Percentiles rank a stretch among this genome's conserved stretches.
phyloP scores from a whole-genome alignment of 768 basidiomycete species.

The Mycena epipterygia region DNA sequence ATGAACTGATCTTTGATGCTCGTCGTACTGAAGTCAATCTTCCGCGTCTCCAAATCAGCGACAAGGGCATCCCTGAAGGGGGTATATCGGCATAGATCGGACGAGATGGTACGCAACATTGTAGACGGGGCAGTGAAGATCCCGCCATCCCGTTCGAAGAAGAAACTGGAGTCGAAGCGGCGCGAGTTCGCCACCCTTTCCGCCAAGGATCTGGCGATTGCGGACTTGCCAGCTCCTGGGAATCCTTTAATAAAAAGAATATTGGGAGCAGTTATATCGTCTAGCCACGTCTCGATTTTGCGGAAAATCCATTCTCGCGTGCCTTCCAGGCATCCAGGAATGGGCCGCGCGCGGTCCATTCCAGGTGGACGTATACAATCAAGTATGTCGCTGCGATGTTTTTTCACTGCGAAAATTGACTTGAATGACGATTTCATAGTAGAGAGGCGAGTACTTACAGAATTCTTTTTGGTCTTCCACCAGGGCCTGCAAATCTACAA shows the following conservation, averaged over 20 bases:
- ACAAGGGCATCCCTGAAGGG: conserved; percentile 17
- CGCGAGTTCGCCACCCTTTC: conserved; percentile 6
- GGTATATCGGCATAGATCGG: not conserved
- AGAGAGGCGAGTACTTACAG: conserved; percentile 6
- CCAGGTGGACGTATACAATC: conserved; percentile 12
- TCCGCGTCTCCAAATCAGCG: not conserved
- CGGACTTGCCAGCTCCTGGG: conserved; percentile 44
- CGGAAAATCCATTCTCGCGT: conserved; percentile 37
- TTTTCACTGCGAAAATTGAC: not conserved
- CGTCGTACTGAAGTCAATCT: conserved; percentile 20
- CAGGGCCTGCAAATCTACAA: not conserved
- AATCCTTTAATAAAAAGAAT: conserved; percentile 46
- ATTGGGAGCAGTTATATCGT: conserved; percentile 47
- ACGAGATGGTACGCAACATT: conserved; percentile 20
- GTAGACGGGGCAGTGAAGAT: conserved; percentile 22
- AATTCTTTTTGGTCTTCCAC: not conserved
- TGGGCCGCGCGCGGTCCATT: conserved; percentile 17
- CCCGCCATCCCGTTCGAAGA: conserved; percentile 29
- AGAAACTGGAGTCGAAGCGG: conserved; percentile 24
- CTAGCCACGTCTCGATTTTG: conserved; percentile 44
- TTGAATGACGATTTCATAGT: not conserved
- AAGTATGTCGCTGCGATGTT: not conserved
- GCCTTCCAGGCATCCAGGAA: conserved; percentile 24
- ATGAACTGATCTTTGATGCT: conserved; percentile 11
- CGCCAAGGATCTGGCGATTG: conserved; percentile 37